Evolutionary conservation across 75 land plant genomes (phyloP), one percentile per base, ranked within the genome.

Genomic region (Ceratopteris richardii): DNA sequence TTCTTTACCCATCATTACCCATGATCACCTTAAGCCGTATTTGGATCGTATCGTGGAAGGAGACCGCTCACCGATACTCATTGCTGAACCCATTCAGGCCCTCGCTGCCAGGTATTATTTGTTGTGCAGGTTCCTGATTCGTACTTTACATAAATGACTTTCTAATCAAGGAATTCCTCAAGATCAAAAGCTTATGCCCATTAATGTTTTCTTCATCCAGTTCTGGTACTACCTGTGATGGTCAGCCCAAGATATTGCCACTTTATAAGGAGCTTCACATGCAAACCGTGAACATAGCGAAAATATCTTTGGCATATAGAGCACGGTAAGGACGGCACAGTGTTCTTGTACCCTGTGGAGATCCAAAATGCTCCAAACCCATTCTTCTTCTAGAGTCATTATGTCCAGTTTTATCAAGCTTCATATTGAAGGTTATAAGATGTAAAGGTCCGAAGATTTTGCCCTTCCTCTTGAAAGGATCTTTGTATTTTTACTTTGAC

Each of bases 1-100:
- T 0, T 51, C 27, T 21, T 72, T 84, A 5, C 88, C 88, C 22
- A 52, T 84, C 0, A 29, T 52, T 4, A 63, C 80, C 37, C 66
- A 77, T 31, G 36, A 56, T 12, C 81, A 81, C 44, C 23, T 77
- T 0, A 75, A 75, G 56, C 78, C 84, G 29, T 74, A 71, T 40
- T 65, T 84, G 7, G 67, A 74, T 18, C 52, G 84, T 46, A 77
- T 84, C 31, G 81, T 76, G 2, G 76, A 81, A 44, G 84, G 88
- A 20, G 88, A 84, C 13, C 30, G 60, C 0, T 48, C 79, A 10
- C 70, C 79, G 25, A 22, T 83, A 12, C 77, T 83, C 62, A 79
- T 79, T 0, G 44, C 53, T 29, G 59, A 76, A 5, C 74, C 77
- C 29, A 69, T 83, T 3, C 64, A 72, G 40, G 57, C 54, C 25